Evolutionary conservation across 2,329 filamentous ascomycete genomes (phyloP), one percentile per base, ranked within the genome.

Genomic region (Grosmannia clavigera): DNA sequence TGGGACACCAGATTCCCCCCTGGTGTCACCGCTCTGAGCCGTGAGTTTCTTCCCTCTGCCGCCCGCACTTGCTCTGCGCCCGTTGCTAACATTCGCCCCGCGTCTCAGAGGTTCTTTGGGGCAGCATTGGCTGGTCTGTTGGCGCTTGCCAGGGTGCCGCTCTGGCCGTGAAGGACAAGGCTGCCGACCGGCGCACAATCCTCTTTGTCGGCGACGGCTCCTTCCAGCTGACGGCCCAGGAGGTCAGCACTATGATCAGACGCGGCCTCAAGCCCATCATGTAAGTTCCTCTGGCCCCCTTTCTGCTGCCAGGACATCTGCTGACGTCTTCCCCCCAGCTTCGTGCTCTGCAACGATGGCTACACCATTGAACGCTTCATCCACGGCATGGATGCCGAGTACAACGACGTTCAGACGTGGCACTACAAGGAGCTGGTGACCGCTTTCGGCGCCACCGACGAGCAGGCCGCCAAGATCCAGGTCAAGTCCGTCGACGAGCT

Each of bases 311-410:
- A 6, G 10, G 16, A 38, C 40, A 46, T 46, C 19, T 50, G 14
- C 56, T 46, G 5, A 35, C 31, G 31, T 4, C 57, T n/a, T 43
- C 7, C 22, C 22, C 22, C 22, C 60, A 83, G 82, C 63, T 92
- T 95, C 70, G 79, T 94, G 63, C 86, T 95, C 65, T 90, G 88
- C 78, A 95, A 95, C 70, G 83, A 92, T 50, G 91, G 91, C 12
- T 95, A 88, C 74, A 94, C 90, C 11, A 94, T 95, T 70, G 91
- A 96, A 74, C 84, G 91, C 35, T 88, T 83, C 70, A 95, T 95
- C 67, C 90, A 95, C 72, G 90, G 90, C 58, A 87, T 87, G 83
- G 77, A 91, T 10, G 88, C 82, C 38, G 70, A 69, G 31, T 95
- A 95, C 76, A 95, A 96, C 69, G 88, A 95, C 68, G 85, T 95